Evolutionary conservation across 2,329 filamentous ascomycete species (phyloP), one percentile per base, ranked within the genome.

Genomic region (Fusarium dimerum): DNA sequence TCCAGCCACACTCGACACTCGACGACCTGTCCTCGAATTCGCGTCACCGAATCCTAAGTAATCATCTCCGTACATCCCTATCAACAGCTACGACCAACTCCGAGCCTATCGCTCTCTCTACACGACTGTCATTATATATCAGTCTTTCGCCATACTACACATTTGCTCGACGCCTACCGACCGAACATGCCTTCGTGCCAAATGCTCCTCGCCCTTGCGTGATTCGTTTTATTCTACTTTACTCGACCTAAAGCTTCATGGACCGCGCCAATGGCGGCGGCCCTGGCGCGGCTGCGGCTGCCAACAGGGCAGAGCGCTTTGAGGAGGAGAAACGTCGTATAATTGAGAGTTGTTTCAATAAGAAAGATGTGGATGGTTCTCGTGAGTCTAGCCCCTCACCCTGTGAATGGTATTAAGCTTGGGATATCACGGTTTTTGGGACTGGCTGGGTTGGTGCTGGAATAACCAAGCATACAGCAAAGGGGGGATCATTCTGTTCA

Each of bases 251-350:
- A 36, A 15, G 10, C 32, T 26, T 63, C 52, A 74, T 74, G 72
- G 72, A 74, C 66, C 71, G 70, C 69, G 66, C 69, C 64, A 73
- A 72, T 58, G 71, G 69, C 63, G 65, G 66, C 57, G 67, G 69
- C 62, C 66, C 66, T 51, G 66, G 65, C 60, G 62, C 69, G 50
- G 68, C 68, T 53, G 62, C 69, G 50, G 68, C 69, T 60, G 63
- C 66, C 62, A 68, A 61, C 56, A 71, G 71, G 63, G 93, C 93
- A 50, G 91, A 96, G 76, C 84, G 85, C 65, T 99, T 97, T 71
- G 94, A 99, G 73, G 92, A 97, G 68, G 94, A 99, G 80, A 96
- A 97, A 80, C 83, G 85, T 71, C 86, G 94, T 70, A 97, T 99
- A 66, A 88, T 96, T 60, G 89, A 96, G 58, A 96, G 90, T 73